Conservation (phyloP, 2,329 filamentous ascomycete genomes). For the Trichoderma harzianum region DNA sequence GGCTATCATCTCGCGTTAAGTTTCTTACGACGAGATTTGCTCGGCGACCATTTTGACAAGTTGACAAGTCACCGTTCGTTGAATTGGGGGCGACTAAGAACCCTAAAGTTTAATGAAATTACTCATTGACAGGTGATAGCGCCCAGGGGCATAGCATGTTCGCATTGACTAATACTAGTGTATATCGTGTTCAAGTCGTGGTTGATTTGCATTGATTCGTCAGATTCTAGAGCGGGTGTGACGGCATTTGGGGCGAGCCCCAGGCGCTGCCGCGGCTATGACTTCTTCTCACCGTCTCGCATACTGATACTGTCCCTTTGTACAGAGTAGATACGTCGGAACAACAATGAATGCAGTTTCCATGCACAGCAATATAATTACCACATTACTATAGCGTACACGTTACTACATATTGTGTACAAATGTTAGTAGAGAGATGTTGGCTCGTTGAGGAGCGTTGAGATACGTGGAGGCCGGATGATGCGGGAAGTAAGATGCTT, state of each 20-base stretch:
- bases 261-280: not conserved
- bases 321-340: not conserved
- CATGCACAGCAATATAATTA: not conserved
- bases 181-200: not conserved
- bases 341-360: not conserved
- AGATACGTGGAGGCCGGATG: not conserved
- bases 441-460: not conserved
- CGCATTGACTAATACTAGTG: not conserved
- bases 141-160: not conserved
- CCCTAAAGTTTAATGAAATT: constrained; percentile 2
- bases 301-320: not conserved
- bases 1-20: not conserved
- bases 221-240: not conserved
- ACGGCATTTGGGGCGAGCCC: not conserved
- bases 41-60: not conserved
- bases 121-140: not conserved
- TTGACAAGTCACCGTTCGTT: not conserved
- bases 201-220: not conserved
- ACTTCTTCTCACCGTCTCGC: not conserved
- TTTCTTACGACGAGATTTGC: not conserved
- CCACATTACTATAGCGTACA: not conserved
- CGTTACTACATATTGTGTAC: not conserved
- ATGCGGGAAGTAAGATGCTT: not conserved
- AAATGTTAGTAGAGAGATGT: not conserved
- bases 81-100: not conserved